Evolutionary conservation across 805 yeast genomes (phyloP), one percentile per base, ranked within the genome.

Genomic region (Candida ipomoeae): DNA sequence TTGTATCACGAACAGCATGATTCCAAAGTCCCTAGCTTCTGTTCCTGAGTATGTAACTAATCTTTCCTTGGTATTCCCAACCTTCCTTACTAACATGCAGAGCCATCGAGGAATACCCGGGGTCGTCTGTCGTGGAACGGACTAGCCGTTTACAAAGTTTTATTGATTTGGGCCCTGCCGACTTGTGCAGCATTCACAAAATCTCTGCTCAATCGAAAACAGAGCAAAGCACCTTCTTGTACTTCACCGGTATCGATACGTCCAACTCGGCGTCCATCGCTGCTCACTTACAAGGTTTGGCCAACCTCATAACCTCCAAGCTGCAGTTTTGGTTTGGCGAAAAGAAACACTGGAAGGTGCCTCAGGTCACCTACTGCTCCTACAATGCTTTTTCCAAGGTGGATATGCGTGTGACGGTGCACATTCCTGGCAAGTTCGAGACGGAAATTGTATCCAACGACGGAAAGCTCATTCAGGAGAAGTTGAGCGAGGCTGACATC

Each of bases 271-370:
- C 94, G 1, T 79, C 90, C 1, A 82, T 87, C 48, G 91, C 92
- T 10, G 90, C 90, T 1, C 82, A 83, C 50, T 68, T 87, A 50
- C 87, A 85, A 62, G 78, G 81, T 6, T 64, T 87, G 55, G 84
- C 89, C 33, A 86, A 80, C 48, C 71, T 83, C 35, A 82, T 87
- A 31, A 70, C 74, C 13, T 66, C 78, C 23, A 81, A 79, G 51
- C 70, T 79, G 32, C 96, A 87, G 64, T 70, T 79, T 41, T 87
- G 96, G 96, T 87, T 86, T 69, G 90, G 91, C 13, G 88, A 83
- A 62, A 77, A 75, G 55, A 86, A 80, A 60, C 76, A 77, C 52
- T 87, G 82, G 78, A 83, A 81, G 58, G 88, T 87, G 10, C 80
- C 82, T n/a, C 81, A 84, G 61, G 82, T 87, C 42, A 80, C 86